Evolutionary conservation across 2,329 filamentous ascomycete genomes (phyloP), one percentile per base, ranked within the genome.

Genomic region (Neodidymelliopsis sp.): DNA sequence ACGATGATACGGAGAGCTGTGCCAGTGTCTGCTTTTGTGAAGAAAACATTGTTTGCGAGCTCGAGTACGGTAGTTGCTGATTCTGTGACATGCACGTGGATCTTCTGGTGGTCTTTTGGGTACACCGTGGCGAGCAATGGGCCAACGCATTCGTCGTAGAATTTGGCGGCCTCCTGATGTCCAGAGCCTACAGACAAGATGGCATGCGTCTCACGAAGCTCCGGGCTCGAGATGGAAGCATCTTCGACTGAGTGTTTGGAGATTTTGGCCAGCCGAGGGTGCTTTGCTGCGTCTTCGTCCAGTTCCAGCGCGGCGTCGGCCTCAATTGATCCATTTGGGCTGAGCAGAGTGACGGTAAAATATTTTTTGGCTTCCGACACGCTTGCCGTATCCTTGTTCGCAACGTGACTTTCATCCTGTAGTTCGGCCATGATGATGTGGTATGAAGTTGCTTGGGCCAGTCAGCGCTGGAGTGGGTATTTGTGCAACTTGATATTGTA

Each of bases 61-160:
- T 88, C 77, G 5, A 78, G 77, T 29, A 97, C 81, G 10, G 83
- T 89, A 2, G 83, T 74, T 1, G 81, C 75, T 22, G 82, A 87
- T 18, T 81, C 72, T 1, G 91, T 96, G 37, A 81, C 70, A 41
- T 89, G 78, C 3, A 88, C 71, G 2, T 75, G 62, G 63, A 85
- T 86, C 10, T 48, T 57, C 4, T 68, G 53, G 4, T 64, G 27
- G 3, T 42, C 43, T 6, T 50, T 53, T 10, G 76, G 65, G 19
- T 74, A 73, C 6, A 80, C 61, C 13, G 67, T 61, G 22, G 73
- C 67, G 4, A 84, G 71, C 3, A 80, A 65, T 2, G 74, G 73
- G 31, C 63, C 60, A 4, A 79, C 54, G 2, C 68, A 57, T 19
- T 70, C 31, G 2, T 71, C 45, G 65, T 69, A 78, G 60, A 79